Evolutionary conservation across 306 rosid species (phyloP), one percentile per base, ranked within the genome.

Genomic region (Begonia masoniana): DNA sequence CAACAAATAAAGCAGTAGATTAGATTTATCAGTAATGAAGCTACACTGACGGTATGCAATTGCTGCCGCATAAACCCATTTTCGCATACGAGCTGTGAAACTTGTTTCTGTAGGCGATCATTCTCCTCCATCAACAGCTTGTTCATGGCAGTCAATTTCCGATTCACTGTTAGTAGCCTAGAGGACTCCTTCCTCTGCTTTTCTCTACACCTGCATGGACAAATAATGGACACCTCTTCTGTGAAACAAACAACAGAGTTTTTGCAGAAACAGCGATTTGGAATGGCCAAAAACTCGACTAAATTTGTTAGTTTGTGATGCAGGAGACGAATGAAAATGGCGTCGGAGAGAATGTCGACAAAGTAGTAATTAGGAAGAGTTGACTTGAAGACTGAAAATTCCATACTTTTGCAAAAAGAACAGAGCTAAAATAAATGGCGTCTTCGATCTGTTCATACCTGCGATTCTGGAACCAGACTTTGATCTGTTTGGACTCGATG

Each of bases 381-480:
- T 21, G 24, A 21, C 24, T 21, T 21, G 24, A 21, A 21, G 24
- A 21, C 24, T 21, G 24, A 21, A 21, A 21, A 21, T 21, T 21
- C 4, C 24, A 21, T 2, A 21, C 24, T 21, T 21, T 21, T 2
- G 24, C 24, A 17, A 17, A 17, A 17, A 17, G 1, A 17, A 17
- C 19, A 17, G 24, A 21, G 24, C 24, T 21, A 2, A 2, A 21
- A 47, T 47, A 47, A 47, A 47, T 4, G 47, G 51, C 24, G 24
- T 21, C 39, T 5, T 7, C 8, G 10, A 12, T 10, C 1, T 60
- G 15, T 42, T 21, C 50, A 42, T 52, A 85, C 97, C 97, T 83
- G 26, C 97, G 82, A 74, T 91, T 91, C 70, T 91, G 97, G 60
- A 91, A 91, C 97, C 97, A 91, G 67, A 91, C 97, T 65, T 91